A percentile compares a stretch with the other conserved stretches of the same genome.
Conservation (phyloP, 768 basidiomycete genomes). For the Lentinus brumalis region DNA sequence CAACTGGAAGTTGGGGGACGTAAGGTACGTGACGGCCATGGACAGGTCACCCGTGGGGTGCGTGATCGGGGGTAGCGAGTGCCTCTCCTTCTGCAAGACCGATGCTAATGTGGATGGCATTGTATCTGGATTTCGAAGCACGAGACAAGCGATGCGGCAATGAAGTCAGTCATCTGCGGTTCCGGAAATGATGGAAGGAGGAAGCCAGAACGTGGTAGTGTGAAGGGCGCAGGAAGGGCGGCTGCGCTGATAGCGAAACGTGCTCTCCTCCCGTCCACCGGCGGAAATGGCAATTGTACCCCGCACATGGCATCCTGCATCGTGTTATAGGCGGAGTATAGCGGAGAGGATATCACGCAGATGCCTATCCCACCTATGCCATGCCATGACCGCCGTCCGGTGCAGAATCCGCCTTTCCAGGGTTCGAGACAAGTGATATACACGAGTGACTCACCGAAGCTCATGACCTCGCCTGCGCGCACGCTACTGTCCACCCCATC, state of each 20-base stretch:
- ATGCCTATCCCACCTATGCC: too few species aligned
- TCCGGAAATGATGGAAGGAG: not conserved
- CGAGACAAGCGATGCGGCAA: not conserved
- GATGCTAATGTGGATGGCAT: conserved; percentile 41
- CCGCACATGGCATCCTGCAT: too few species aligned
- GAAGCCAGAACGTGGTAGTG: not conserved
- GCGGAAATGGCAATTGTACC: not conserved
- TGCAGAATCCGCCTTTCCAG: too few species aligned
- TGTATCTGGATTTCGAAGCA: conserved; percentile 35
- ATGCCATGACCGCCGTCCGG: too few species aligned
- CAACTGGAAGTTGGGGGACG: conserved; percentile 67
- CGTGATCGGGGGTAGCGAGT: conserved; percentile 66
- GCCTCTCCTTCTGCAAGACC: conserved; percentile 51
- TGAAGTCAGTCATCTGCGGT: conserved; percentile 12
- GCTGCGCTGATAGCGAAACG: too few species aligned
- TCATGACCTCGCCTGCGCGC: conserved; percentile 32
- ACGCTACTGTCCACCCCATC: conserved; percentile 35
- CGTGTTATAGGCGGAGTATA: too few species aligned
- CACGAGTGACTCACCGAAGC: conserved; percentile 39
- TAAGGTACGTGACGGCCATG: conserved; percentile 65
- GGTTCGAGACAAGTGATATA: not conserved
- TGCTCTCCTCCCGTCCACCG: too few species aligned
- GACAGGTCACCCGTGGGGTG: conserved; percentile 69
- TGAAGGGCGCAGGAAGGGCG: not conserved
- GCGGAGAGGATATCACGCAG: too few species aligned